These are phyloP conservation scores for Boletales sp. DNA, from an alignment of 768 basidiomycete species.

Conservation along the genomic window DNA sequence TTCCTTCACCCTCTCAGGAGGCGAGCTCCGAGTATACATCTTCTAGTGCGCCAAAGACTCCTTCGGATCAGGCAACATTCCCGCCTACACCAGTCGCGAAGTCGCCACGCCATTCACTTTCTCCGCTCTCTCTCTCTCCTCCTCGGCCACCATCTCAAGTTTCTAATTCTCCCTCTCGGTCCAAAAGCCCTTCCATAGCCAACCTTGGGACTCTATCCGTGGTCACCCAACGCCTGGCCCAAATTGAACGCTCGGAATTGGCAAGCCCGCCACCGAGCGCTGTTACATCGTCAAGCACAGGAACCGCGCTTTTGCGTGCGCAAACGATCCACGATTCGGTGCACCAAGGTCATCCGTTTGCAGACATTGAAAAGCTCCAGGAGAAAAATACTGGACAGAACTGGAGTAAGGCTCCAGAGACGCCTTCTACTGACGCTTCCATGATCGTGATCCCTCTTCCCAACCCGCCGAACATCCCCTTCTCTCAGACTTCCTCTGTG, in stretches of 20 bases:
- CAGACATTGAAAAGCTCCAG: constrained; percentile 23
- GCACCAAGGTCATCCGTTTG: constrained; percentile 16
- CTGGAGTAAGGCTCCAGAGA: constrained; percentile 1
- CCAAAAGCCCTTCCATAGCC: constrained; percentile 56
- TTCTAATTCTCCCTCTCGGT: constrained; percentile 26
- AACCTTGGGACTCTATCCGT: constrained; percentile 60
- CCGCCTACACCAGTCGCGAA: constrained; percentile 27
- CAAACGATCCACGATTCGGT: constrained; percentile 11
- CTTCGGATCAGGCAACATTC: constrained; percentile 1
- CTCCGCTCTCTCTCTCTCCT: constrained; percentile 20
- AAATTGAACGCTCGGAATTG: constrained; percentile 42
- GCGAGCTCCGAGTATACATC: constrained; percentile 25
- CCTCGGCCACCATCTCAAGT: constrained; percentile 24
- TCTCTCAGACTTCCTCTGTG: constrained; percentile 11
- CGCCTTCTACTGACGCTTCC: constrained; percentile 23
- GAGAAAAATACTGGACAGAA: neutral
- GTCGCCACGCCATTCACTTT: constrained; percentile 18
- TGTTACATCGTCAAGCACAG: constrained; percentile 18
- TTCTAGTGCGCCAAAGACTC: constrained; percentile 18
- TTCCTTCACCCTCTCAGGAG: constrained; percentile 15
- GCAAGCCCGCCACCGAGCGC: constrained; percentile 16
- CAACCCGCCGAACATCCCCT: constrained; percentile 5
- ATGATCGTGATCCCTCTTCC: constrained; percentile 24
- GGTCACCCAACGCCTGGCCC: constrained; percentile 62
- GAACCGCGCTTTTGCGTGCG: constrained; percentile 24